Percentiles rank a stretch among this genome's conserved stretches.
phyloP scores from a whole-genome alignment of 2,329 filamentous ascomycete species.

The Botryotinia convoluta region DNA sequence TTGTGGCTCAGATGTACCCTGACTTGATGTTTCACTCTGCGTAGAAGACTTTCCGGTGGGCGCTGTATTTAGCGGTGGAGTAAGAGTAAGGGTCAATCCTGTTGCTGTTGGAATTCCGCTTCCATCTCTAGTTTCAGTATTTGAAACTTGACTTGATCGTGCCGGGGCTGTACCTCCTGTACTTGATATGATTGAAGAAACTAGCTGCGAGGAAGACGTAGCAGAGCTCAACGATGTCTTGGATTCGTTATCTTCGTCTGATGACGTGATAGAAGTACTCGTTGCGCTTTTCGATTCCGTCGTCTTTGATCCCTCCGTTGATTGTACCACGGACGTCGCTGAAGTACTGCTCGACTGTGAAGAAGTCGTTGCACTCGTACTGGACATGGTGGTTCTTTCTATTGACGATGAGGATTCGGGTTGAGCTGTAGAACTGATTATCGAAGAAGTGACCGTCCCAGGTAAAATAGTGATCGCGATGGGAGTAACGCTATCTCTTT shows the following conservation, averaged over 20 bases:
- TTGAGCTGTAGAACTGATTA: not conserved
- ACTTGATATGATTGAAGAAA: not conserved
- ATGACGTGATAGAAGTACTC: not conserved
- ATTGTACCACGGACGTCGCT: not conserved
- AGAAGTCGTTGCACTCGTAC: not conserved
- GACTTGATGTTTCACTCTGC: not conserved
- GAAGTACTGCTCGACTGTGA: not conserved
- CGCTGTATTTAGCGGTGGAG: not conserved
- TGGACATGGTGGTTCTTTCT: not conserved
- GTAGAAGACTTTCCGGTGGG: not conserved
- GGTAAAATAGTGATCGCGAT: slow-evolving; percentile 7
- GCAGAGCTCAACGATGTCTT: not conserved
- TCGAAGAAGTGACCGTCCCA: not conserved
- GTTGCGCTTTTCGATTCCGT: not conserved
- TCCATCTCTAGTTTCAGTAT: not conserved
- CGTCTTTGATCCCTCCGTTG: not conserved
- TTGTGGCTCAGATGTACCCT: not conserved
- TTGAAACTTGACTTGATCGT: not conserved
- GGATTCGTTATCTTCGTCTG: not conserved
- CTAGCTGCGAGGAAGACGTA: not conserved
- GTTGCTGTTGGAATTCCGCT: not conserved
- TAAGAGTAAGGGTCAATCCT: not conserved
- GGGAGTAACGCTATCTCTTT: not conserved
- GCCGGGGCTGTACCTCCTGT: not conserved
- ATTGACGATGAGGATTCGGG: not conserved